Percentiles rank a stretch among this genome's conserved stretches.
phyloP scores from a whole-genome alignment of 176 grass and related monocot genomes.

The Cenchrus purpureus region DNA sequence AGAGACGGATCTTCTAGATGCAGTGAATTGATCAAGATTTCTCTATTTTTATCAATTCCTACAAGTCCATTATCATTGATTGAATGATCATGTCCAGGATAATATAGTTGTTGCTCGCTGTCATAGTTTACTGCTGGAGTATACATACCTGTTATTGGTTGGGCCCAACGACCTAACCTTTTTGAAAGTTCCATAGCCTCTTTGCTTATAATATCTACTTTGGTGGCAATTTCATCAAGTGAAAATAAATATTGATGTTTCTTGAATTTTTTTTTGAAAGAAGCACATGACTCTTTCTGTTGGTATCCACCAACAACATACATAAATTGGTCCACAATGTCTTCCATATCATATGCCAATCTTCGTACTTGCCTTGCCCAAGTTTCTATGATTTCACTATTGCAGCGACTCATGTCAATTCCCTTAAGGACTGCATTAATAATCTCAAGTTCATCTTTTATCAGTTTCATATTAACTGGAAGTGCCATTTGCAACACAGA shows the following conservation, averaged over 20 bases:
- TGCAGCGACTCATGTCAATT: not conserved
- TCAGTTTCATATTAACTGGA: conserved; percentile 29
- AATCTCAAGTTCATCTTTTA: conserved; percentile 42
- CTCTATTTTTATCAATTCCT: conserved; percentile 39
- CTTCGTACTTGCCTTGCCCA: conserved; percentile 39
- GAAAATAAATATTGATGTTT: not conserved
- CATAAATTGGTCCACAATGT: conserved; percentile 46
- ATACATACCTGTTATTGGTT: not conserved
- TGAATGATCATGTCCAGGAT: conserved; percentile 10
- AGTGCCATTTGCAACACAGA: not conserved
- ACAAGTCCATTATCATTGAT: conserved; percentile 44
- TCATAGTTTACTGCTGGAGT: not conserved
- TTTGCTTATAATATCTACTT: conserved; percentile 4
- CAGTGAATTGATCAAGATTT: conserved; percentile 34
- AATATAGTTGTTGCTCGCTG: conserved; percentile 1
- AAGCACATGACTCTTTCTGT: not conserved
- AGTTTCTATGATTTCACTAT: conserved; percentile 18
- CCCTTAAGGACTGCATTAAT: conserved; percentile 38
- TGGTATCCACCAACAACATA: conserved; percentile 10
- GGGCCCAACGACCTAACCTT: conserved; percentile 4
- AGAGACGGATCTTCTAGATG: not conserved
- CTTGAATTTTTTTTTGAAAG: conserved; percentile 5
- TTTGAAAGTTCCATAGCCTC: conserved; percentile 6
- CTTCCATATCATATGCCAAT: conserved; percentile 44
- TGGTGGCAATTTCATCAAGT: conserved; percentile 20